Base-by-base conservation (phyloP, 208 protist species). In the Leptomonas pyrrhocoris region DNA sequence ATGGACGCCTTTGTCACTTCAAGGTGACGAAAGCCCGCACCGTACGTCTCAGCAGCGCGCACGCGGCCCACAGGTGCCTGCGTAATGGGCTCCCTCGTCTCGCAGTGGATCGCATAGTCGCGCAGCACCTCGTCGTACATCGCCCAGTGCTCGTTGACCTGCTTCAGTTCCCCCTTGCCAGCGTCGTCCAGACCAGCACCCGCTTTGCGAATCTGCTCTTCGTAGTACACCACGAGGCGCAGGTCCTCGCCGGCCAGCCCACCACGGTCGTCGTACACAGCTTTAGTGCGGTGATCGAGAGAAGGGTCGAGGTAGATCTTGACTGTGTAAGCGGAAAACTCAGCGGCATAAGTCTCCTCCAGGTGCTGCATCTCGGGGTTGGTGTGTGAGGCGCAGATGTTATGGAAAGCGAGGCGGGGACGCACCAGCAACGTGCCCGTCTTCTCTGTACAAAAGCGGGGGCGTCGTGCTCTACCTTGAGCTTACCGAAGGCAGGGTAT, bases 361-460 rank as follows among this genome's bases (percentile, higher is more conserved):
- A 90, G 55, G 62, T 67, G 68, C 58, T 86, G 77, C 65, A 90
- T 62, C 19, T 84, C 81, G 0, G 69, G 53, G 38, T 49, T 79
- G 12, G 73, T 86, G 73, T 90, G 73, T 2, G 81, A 56, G 13
- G 73, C 48, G 69, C 66, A 76, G 15, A 86, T 58, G 72, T 86
- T 90, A 19, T 61, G 54, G 55, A 90, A 86, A 58, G 75, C 36
- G 21, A 49, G 25, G 2, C 30, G 34, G 11, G 60, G 62, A 46
- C 81, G 77, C 16, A 27, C 19, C 6, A 90, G 74, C 38, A 62
- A 30, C 16, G n/a, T 34, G 2, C 84, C 80, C 31, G 69, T 85
- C 25, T 18, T 19, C 63, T 90, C 85, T 60, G 57, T 13, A 79
- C 77, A 57, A 90, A 85, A n/a, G 85, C 85, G 18, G 81, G 81